A percentile compares a stretch with the other conserved stretches of the same genome.
These are phyloP conservation scores for Fusarium sp. DNA, from an alignment of 2,329 filamentous ascomycete species.

Conservation along the genomic window DNA sequence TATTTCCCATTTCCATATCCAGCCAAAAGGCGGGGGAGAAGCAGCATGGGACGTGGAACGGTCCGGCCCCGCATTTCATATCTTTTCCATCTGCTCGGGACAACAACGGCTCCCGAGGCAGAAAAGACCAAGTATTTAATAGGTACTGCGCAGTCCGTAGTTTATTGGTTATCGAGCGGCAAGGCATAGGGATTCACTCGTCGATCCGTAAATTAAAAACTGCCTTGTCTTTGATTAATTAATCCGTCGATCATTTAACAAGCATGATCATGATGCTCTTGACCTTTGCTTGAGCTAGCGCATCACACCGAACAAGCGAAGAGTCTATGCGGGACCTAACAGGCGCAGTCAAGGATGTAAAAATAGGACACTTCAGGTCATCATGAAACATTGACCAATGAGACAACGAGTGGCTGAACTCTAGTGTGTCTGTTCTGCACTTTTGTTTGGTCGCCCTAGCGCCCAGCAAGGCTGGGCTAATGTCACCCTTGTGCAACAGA, in stretches of 20 bases:
- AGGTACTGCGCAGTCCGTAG: neutral
- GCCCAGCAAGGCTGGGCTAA: conserved; percentile 34
- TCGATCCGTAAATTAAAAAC: conserved; percentile 13
- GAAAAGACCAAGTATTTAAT: neutral
- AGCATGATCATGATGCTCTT: conserved; percentile 18
- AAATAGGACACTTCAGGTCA: conserved; percentile 35
- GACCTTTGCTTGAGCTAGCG: neutral
- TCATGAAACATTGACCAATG: conserved; percentile 34
- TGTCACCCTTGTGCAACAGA: conserved; percentile 19
- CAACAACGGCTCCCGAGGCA: neutral
- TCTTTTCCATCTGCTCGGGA: conserved; percentile 11
- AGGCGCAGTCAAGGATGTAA: conserved; percentile 33
- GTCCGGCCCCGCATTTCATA: conserved; percentile 29
- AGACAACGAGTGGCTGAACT: conserved; percentile 27
- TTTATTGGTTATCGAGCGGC: conserved; percentile 2
- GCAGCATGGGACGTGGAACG: conserved; percentile 25
- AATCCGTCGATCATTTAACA: conserved; percentile 25
- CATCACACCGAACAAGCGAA: conserved; percentile 10
- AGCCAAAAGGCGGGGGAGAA: conserved; percentile 41
- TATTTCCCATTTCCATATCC: conserved; percentile 32
- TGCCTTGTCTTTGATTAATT: conserved; percentile 28
- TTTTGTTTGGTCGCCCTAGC: conserved; percentile 28
- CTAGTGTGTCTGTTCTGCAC: conserved; percentile 7
- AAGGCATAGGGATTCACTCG: conserved; percentile 16
- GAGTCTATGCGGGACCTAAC: conserved; percentile 6